Evolutionary conservation across 1,284 basidiomycete genomes (phyloP).

Genomic region (Heterobasidion annosum): DNA sequence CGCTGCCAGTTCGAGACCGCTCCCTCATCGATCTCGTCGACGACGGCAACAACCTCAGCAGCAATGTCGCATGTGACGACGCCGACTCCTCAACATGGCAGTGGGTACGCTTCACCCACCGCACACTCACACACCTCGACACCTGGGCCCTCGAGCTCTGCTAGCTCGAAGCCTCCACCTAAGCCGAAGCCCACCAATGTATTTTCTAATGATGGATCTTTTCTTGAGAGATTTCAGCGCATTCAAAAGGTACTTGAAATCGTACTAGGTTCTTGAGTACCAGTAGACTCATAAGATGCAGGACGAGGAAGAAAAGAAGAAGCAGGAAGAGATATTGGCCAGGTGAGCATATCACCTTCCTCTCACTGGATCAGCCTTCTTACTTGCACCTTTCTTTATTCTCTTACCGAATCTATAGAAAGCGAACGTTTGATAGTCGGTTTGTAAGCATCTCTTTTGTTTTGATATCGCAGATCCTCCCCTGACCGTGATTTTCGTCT

Average conservation of each 20-base stretch:
- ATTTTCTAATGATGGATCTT: slow-evolving; percentile 52
- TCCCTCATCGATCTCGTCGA: not conserved
- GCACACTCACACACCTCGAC: slow-evolving; percentile 15
- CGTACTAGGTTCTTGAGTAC: not conserved
- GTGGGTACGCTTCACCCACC: slow-evolving; percentile 22
- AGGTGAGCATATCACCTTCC: slow-evolving; percentile 24
- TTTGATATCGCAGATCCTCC: not conserved
- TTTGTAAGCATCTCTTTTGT: slow-evolving; percentile 37
- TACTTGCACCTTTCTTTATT: slow-evolving; percentile 1
- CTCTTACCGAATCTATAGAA: slow-evolving; percentile 27
- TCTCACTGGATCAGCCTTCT: not conserved
- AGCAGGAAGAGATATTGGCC: slow-evolving; percentile 37
- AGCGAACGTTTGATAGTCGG: slow-evolving; percentile 47
- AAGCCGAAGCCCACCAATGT: slow-evolving; percentile 43
- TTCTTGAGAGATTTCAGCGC: slow-evolving; percentile 48
- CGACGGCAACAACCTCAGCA: not conserved
- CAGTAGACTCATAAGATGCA: slow-evolving; percentile 13
- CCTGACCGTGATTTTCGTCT: not conserved
- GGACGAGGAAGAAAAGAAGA: slow-evolving; percentile 53
- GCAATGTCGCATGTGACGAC: slow-evolving; percentile 1
- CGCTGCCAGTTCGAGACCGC: no score
- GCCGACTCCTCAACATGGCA: slow-evolving; percentile 3
- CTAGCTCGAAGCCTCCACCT: slow-evolving; percentile 16
- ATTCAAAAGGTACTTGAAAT: slow-evolving; percentile 33
- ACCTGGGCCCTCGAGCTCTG: slow-evolving; percentile 4